Evolutionary conservation across 495 filamentous ascomycete species (phyloP), one percentile per base, ranked within the genome.

Genomic region (Saxispiralis lemnorum): DNA sequence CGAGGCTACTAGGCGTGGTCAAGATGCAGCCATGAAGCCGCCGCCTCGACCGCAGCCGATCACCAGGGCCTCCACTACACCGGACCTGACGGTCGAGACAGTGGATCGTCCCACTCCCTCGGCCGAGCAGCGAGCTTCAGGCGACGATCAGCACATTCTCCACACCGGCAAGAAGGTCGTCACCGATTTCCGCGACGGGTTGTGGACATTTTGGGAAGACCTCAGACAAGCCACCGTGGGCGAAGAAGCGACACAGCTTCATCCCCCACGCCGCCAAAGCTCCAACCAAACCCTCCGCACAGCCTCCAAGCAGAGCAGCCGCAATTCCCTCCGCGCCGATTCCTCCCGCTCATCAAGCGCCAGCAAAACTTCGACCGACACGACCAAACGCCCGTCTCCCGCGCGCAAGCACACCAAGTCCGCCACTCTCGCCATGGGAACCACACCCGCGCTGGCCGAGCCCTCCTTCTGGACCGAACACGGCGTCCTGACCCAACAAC

Each of bases 141-240:
- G 65, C 72, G 13, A 16, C 4, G 56, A 58, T 35, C 47, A 45
- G n/a, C 79, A 81, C 32, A 64, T 65, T 12, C 53, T 82, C 46
- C 70, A 68, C 40, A 79, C 77, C 1, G 75, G 78, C 37, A 86
- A 86, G 55, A 83, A 93, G 57, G 81, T 96, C 59, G 88, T 89
- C 2, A 81, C 79, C 7, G 89, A 93, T 59, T 72, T 97, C 53
- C 78, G 78, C 48, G 75, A 86, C 33, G 89, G 89, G 0, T 64
- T 96, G n/a, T 89, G 83, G 83, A 94, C 84, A 12, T 97, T 96
- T 59, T 71, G 95, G 47, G 89, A 96, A 56, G 89, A 96, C 59
- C 70, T 97, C 19, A 70, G 85, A 49, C 89, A 97, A 62, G 89
- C 84, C 12, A 93, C 89, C 2, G 83, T 95, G 11, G 89, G 88